Evolutionary conservation across 1,284 basidiomycete genomes (phyloP).

Genomic region (Somion occarium): DNA sequence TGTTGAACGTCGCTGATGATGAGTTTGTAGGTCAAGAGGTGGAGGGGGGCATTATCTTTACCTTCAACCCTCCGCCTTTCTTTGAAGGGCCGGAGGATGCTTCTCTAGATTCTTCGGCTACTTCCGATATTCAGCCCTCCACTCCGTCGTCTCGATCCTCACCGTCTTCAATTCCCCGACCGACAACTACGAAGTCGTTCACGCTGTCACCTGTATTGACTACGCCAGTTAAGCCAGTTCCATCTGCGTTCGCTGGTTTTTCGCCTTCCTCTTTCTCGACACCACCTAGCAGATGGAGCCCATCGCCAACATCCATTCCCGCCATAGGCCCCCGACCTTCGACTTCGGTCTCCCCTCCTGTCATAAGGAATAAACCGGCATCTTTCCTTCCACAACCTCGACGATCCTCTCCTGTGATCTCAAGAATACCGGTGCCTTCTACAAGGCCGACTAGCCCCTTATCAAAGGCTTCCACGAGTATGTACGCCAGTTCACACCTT

Average conservation of each 20-base stretch:
- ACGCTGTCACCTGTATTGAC: conserved; percentile 22
- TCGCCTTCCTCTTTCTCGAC: conserved; percentile 28
- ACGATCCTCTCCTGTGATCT: conserved; percentile 17
- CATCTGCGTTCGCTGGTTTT: conserved; percentile 20
- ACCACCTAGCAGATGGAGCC: conserved; percentile 30
- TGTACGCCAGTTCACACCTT: conserved; percentile 21
- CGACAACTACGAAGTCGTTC: conserved; percentile 30
- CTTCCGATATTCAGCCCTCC: conserved; percentile 15
- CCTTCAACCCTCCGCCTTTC: conserved; percentile 49
- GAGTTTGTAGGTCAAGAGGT: conserved; percentile 42
- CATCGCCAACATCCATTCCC: background rate
- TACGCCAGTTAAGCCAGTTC: conserved; percentile 18
- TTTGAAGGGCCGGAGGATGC: conserved; percentile 19
- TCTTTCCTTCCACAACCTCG: conserved; percentile 52
- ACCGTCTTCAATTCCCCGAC: conserved; percentile 48
- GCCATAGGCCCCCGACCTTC: too few species aligned
- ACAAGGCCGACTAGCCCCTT: conserved; percentile 25
- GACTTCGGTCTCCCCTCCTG: conserved; percentile 15
- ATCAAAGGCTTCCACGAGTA: conserved; percentile 23
- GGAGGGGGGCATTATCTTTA: conserved; percentile 65
- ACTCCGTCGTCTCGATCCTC: conserved; percentile 16
- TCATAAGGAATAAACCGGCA: conserved; percentile 25
- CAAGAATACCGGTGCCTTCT: conserved; percentile 16
- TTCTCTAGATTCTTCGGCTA: conserved; percentile 7
- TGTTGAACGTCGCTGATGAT: conserved; percentile 32